Conservation (phyloP, 805 yeast genomes). For the Candida arabinofermentans region DNA sequence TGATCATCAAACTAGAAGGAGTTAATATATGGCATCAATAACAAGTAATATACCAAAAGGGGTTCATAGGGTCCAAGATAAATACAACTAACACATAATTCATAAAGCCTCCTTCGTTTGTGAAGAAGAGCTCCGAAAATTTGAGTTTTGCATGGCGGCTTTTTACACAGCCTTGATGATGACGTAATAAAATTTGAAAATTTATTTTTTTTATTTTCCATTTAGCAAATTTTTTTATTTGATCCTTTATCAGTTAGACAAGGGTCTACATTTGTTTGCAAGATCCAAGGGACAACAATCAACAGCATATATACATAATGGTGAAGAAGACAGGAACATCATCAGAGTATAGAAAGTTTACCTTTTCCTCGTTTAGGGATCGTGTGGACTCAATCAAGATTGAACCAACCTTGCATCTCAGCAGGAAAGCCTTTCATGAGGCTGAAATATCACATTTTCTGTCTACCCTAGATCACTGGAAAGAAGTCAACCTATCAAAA, state of each 20-base stretch:
- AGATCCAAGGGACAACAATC: no score
- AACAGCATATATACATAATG: no score
- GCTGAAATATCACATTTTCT: constrained; percentile 76
- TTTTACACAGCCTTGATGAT: background rate
- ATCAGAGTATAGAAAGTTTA: constrained; percentile 52
- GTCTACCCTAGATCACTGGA: constrained; percentile 81
- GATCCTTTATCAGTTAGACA: no score
- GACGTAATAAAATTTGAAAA: background rate
- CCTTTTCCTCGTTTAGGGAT: constrained; percentile 75
- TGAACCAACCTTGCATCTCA: constrained; percentile 56
- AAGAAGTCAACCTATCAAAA: constrained; percentile 75
- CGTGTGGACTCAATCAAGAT: constrained; percentile 80
- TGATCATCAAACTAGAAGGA: constrained; percentile 1
- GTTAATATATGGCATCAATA: constrained; percentile 4
- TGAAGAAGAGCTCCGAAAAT: background rate
- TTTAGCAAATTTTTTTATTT: background rate
- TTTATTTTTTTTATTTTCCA: constrained; percentile 1
- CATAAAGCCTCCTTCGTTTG: no score
- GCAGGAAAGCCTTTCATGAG: constrained; percentile 60
- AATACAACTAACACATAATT: no score
- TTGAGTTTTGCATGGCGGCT: background rate
- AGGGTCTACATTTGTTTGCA: no score
- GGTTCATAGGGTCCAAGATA: no score
- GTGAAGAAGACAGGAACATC: constrained; percentile 42
- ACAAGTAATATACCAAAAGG: no score